Evolutionary conservation across 805 yeast genomes (phyloP).

Genomic region (Yarrowia hollandica): DNA sequence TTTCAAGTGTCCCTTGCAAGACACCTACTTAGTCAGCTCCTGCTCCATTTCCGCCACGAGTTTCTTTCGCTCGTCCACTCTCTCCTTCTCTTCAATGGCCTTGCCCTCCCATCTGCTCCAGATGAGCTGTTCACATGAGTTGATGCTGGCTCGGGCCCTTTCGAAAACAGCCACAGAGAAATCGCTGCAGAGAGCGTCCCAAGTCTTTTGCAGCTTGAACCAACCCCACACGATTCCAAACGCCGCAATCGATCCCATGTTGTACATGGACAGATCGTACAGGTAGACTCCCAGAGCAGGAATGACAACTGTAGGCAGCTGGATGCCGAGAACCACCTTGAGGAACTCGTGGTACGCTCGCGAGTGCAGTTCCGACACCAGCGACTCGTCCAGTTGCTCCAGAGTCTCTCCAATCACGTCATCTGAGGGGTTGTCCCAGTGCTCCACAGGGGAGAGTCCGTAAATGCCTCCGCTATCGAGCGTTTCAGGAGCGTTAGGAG

Average conservation of each 20-base stretch:
- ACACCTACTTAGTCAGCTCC: background rate
- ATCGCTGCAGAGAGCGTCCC: conserved; percentile 37
- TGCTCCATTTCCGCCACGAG: conserved; percentile 31
- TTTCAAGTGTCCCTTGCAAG: too few relatives aligned
- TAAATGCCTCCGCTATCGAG: background rate
- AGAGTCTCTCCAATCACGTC: conserved; percentile 26
- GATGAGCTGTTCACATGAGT: conserved; percentile 37
- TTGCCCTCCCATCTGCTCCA: conserved; percentile 41
- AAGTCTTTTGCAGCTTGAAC: conserved; percentile 40
- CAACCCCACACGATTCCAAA: conserved; percentile 44
- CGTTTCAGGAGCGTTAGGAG: conserved; percentile 6
- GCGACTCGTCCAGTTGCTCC: conserved; percentile 28
- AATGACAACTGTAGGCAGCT: conserved; percentile 40
- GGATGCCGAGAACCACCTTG: conserved; percentile 39
- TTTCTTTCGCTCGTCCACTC: conserved; percentile 30
- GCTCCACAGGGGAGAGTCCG: conserved; percentile 4
- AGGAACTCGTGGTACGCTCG: conserved; percentile 32
- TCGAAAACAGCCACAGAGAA: conserved; percentile 37
- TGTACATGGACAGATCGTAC: conserved; percentile 38
- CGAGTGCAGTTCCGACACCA: conserved; percentile 37
- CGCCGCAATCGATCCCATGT: conserved; percentile 43
- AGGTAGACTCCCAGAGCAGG: conserved; percentile 41
- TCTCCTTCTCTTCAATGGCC: conserved; percentile 34
- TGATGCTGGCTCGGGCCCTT: conserved; percentile 37
- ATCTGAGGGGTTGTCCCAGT: conserved; percentile 7